Base-by-base conservation (phyloP, 495 filamentous ascomycete genomes). In the Talaromyces stipitatus region DNA sequence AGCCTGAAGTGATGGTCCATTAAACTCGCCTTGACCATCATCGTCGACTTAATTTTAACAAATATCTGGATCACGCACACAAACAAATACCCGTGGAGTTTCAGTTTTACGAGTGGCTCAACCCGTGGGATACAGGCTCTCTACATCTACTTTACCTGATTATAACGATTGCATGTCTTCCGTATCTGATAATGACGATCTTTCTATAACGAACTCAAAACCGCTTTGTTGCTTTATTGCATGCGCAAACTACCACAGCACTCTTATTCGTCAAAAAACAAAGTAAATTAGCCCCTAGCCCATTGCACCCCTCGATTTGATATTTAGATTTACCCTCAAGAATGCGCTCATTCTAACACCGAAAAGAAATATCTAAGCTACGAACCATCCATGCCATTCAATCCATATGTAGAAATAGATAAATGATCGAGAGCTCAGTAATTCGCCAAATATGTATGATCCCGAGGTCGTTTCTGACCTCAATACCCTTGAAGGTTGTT, bases 1-100 rank as follows among this genome's bases (percentile, higher is more conserved):
- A 78, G 38, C 62, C 74, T 14, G 77, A 81, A 60, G 69, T 80
- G 4, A 80, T 81, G 79, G 79, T 78, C 38, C 79, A 82, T 67
- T 82, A 69, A 61, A 63, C 46, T n/a, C 27, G 5, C 9, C 23
- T 20, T 54, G 2, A 27, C 2, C 33, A 24, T 26, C 10, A 20
- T 28, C 16, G 43, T 36, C n/a, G n/a, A n/a, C 47, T 53, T 22
- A 26, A 26, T 41, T 45, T 36, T 48, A 12, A 20, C 45, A 48
- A 41, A 45, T 28, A 38, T 22, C 38, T 41, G 32, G 16, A 45
- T 33, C 22, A 55, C 33, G n/a, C 27, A 55, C 22, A 45, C 27
- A 43, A 7, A 53, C 29, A 14, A 55, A 55, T 46, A 45, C 33
- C 54, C 36, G 48, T 57, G 36, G 50, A 30, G 51, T 58, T 54